These are phyloP conservation scores for Microascus cirrosus DNA, from an alignment of 2,329 filamentous ascomycete genomes.

Conservation along the genomic window DNA sequence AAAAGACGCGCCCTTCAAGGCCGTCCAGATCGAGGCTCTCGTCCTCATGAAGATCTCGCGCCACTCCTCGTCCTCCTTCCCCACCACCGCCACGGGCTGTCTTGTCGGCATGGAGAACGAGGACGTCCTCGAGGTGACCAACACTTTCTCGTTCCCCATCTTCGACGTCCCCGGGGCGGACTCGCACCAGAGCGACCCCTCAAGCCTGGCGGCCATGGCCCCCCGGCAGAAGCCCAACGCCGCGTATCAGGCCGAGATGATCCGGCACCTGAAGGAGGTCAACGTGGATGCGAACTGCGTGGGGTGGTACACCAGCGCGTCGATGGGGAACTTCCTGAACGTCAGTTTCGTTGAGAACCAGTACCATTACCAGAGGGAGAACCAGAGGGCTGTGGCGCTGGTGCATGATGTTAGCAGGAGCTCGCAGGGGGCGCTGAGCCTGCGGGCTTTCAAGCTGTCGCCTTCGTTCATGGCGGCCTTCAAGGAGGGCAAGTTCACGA, in stretches of 20 bases:
- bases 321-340: constrained; percentile 98
- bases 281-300: constrained; percentile 98
- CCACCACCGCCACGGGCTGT: constrained; percentile 78
- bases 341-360: constrained; percentile 95
- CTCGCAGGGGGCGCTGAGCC: constrained; percentile 78
- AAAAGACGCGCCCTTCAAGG: constrained; percentile 65
- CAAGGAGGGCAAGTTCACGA: constrained; percentile 97
- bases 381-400: constrained; percentile 76
- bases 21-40: constrained; percentile 90
- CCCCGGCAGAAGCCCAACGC: constrained; percentile 86
- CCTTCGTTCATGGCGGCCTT: constrained; percentile 77
- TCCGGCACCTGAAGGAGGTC: constrained; percentile 89
- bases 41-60: constrained; percentile 98
- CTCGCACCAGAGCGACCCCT: constrained; percentile 64
- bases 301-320: constrained; percentile 97
- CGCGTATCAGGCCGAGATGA: constrained; percentile 90
- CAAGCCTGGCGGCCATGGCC: constrained; percentile 71
- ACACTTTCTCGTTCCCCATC: constrained; percentile 87
- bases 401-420: constrained; percentile 95
- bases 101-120: constrained; percentile 89
- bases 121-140: constrained; percentile 77
- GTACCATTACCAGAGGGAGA: constrained; percentile 92
- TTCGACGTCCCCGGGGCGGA: constrained; percentile 63
- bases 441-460: constrained; percentile 88
- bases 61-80: constrained; percentile 81